Evolutionary conservation across 345 rosid species (phyloP).

Genomic region (Euphorbia lathyris): DNA sequence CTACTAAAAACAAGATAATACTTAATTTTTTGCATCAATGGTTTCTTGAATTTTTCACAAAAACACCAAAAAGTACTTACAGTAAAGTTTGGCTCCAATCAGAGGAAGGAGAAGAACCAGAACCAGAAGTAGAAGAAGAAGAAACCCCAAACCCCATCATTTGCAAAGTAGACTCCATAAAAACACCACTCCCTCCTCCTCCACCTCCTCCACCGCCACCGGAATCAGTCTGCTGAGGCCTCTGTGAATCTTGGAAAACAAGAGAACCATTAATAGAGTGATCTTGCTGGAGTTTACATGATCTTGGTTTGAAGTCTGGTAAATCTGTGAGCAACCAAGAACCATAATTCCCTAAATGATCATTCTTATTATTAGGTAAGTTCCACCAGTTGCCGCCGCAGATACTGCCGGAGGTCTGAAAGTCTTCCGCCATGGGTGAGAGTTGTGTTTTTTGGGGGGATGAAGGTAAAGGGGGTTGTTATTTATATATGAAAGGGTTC

Average conservation of each 20-base stretch:
- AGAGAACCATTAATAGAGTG: conserved; percentile 14
- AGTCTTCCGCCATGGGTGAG: conserved; percentile 66
- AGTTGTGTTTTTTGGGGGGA: too few relatives aligned
- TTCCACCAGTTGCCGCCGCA: conserved; percentile 71
- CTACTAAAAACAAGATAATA: too few relatives aligned
- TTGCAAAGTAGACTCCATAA: conserved; percentile 49
- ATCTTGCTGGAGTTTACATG: conserved; percentile 24
- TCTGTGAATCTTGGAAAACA: conserved; percentile 25
- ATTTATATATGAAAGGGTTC: conserved; percentile 40
- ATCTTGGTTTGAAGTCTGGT: conserved; percentile 33
- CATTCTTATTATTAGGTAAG: conserved; percentile 31
- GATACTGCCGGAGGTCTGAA: conserved; percentile 49
- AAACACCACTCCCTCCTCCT: conserved; percentile 28
- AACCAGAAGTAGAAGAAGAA: conserved; percentile 15
- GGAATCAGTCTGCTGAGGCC: conserved; percentile 26
- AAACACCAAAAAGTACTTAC: conserved; percentile 35
- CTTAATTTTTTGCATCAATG: too few relatives aligned
- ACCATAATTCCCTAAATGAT: conserved; percentile 26
- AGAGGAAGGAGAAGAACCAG: conserved; percentile 19
- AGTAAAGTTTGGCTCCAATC: conserved; percentile 48
- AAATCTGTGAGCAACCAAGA: conserved; percentile 14
- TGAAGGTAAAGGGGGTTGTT: background rate
- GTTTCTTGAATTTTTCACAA: too few relatives aligned
- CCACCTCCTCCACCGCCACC: conserved; percentile 32
- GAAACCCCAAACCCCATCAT: conserved; percentile 40